A percentile compares a stretch with the other conserved stretches of the same genome.
Conservation (phyloP, 805 yeast species). For the Kluyveromyces aestuarii region DNA sequence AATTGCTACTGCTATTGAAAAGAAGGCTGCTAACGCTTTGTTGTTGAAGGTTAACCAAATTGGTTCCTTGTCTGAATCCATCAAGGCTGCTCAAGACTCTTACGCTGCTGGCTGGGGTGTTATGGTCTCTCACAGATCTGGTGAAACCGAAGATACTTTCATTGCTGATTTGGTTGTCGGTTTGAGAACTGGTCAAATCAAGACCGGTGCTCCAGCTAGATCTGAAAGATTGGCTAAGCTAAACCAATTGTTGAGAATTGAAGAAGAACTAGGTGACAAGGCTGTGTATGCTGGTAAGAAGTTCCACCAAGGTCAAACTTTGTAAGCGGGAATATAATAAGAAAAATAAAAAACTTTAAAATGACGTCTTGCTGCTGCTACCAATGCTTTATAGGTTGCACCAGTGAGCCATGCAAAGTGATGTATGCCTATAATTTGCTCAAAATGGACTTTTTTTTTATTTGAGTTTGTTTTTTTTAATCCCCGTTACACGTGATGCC, state of each 20-base stretch:
- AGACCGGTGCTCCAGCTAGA: constrained; percentile 99
- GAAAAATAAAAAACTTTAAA: background rate
- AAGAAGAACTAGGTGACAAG: constrained; percentile 97
- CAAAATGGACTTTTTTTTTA: background rate
- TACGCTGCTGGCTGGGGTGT: constrained; percentile 98
- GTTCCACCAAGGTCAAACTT: constrained; percentile 55
- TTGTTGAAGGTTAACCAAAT: constrained; percentile 98
- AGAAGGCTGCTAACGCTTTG: constrained; percentile 91
- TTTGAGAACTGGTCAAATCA: constrained; percentile 96
- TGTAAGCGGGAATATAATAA: constrained; percentile 15
- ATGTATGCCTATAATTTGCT: background rate
- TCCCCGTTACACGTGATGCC: background rate
- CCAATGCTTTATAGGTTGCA: no score
- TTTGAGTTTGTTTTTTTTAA: no score
- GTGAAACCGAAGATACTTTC: constrained; percentile 98
- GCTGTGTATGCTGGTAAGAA: constrained; percentile 90
- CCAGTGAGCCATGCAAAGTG: background rate
- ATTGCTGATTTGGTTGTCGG: constrained; percentile 98
- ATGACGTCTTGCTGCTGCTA: no score
- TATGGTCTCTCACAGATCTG: constrained; percentile 99
- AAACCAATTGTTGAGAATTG: constrained; percentile 97
- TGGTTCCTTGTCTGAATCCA: constrained; percentile 93
- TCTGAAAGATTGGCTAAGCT: constrained; percentile 99
- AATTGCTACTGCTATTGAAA: constrained; percentile 91
- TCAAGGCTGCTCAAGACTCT: constrained; percentile 93